phyloP scores from a whole-genome alignment of 495 filamentous ascomycete genomes.

The Trichoderma orchidacearum region DNA sequence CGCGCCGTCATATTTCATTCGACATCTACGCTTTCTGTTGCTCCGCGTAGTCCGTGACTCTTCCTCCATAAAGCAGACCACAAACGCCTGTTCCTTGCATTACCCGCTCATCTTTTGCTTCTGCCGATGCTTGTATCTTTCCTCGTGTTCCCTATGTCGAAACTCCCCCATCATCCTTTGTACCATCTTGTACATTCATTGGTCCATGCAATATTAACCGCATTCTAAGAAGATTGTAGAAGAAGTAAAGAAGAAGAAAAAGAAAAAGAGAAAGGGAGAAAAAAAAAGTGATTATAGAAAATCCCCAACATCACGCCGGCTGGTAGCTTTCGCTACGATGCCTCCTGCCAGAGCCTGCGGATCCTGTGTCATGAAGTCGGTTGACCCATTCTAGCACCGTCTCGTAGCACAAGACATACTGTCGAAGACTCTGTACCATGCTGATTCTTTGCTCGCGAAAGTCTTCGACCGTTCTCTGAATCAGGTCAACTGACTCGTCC shows the following conservation, averaged over 20 bases:
- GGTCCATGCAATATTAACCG: too few species aligned
- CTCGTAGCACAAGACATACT: constrained; percentile 95
- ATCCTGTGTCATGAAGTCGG: constrained; percentile 21
- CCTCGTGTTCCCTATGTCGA: background rate
- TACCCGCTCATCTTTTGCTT: background rate
- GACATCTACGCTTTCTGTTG: background rate
- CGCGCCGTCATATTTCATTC: background rate
- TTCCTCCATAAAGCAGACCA: background rate
- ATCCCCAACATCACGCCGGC: background rate
- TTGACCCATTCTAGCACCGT: constrained; percentile 79
- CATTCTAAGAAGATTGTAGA: too few species aligned
- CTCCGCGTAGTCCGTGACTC: background rate
- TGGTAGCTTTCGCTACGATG: constrained; percentile 15
- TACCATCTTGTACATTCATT: background rate
- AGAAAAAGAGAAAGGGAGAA: background rate
- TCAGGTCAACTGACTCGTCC: constrained; percentile 55
- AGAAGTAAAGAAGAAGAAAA: too few species aligned
- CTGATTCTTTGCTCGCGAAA: constrained; percentile 78
- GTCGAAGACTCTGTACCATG: constrained; percentile 93
- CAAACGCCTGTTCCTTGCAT: constrained; percentile 2
- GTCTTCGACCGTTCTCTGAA: constrained; percentile 76
- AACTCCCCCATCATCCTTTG: background rate
- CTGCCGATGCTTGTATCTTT: background rate
- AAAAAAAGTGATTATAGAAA: background rate
- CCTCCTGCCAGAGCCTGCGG: constrained; percentile 19